These are phyloP conservation scores for Apium graveolens DNA, from an alignment of 129 eudicot species.

Conservation along the genomic window DNA sequence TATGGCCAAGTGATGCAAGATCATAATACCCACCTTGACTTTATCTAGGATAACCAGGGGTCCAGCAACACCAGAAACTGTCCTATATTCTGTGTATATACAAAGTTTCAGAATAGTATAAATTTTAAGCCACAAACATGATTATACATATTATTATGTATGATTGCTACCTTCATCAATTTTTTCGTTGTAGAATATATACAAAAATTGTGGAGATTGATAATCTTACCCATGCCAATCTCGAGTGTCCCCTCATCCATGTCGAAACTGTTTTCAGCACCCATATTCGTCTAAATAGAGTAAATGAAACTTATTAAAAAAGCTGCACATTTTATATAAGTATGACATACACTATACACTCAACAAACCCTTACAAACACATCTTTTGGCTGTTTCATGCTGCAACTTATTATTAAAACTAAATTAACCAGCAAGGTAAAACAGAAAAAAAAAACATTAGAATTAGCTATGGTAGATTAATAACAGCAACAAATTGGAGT, in stretches of 20 bases:
- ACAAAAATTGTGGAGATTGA: background rate
- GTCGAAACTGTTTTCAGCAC: constrained; percentile 48
- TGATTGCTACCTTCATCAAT: background rate
- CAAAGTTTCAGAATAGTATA: constrained; percentile 1
- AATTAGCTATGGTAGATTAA: background rate
- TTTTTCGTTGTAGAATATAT: background rate
- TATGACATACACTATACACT: too few species aligned
- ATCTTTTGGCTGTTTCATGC: background rate
- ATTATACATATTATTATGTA: too few species aligned
- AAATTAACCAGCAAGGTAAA: background rate
- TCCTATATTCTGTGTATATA: constrained; percentile 70
- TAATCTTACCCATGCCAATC: constrained; percentile 82
- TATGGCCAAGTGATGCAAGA: background rate
- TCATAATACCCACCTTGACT: constrained; percentile 66
- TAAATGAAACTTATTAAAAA: background rate
- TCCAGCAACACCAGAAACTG: constrained; percentile 99
- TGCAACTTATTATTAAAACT: background rate
- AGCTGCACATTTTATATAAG: background rate
- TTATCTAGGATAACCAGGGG: constrained; percentile 97
- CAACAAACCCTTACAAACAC: background rate
- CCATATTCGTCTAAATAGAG: constrained; percentile 36
- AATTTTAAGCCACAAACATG: background rate
- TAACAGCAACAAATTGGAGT: background rate
- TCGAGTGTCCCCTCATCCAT: constrained; percentile 84
- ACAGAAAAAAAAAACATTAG: too few species aligned